phyloP scores from a whole-genome alignment of 768 basidiomycete species.

The Psilocybe cubensis region DNA sequence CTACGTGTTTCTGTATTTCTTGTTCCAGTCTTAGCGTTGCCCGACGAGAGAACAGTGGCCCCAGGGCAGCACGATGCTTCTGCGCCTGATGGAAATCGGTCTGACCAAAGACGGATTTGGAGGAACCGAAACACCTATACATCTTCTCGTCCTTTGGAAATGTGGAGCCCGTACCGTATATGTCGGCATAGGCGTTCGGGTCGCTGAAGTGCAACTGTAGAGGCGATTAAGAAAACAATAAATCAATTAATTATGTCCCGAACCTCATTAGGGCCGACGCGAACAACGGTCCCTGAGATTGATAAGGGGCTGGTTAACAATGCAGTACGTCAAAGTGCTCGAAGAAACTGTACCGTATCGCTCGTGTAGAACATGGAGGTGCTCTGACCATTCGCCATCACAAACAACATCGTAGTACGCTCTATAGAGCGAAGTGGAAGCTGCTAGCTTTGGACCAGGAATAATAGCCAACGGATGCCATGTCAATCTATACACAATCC shows the following conservation, averaged over 20 bases:
- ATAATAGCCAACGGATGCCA: conserved; percentile 30
- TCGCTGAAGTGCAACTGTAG: conserved; percentile 40
- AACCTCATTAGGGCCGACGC: conserved; percentile 41
- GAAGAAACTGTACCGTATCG: conserved; percentile 23
- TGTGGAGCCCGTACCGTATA: conserved; percentile 28
- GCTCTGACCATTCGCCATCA: conserved; percentile 27
- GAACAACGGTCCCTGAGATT: conserved; percentile 36
- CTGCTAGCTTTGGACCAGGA: conserved; percentile 33
- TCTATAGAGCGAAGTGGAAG: conserved; percentile 25
- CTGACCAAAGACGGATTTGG: conserved; percentile 30
- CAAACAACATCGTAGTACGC: conserved; percentile 30
- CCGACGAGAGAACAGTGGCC: conserved; percentile 37
- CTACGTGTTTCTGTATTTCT: conserved; percentile 29
- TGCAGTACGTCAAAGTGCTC: not conserved
- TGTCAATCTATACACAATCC: conserved; percentile 17
- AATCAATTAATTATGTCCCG: conserved; percentile 1
- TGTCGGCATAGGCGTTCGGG: conserved; percentile 35
- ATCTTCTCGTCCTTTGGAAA: conserved; percentile 31
- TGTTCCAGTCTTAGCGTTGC: conserved; percentile 33
- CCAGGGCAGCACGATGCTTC: conserved; percentile 29
- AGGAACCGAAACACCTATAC: conserved; percentile 27
- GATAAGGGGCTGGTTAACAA: not conserved
- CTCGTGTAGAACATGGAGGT: conserved; percentile 29
- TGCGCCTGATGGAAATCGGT: conserved; percentile 28
- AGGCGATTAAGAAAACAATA: not conserved